phyloP scores from a whole-genome alignment of 257 asterid species.

The Solanum tarijense region DNA sequence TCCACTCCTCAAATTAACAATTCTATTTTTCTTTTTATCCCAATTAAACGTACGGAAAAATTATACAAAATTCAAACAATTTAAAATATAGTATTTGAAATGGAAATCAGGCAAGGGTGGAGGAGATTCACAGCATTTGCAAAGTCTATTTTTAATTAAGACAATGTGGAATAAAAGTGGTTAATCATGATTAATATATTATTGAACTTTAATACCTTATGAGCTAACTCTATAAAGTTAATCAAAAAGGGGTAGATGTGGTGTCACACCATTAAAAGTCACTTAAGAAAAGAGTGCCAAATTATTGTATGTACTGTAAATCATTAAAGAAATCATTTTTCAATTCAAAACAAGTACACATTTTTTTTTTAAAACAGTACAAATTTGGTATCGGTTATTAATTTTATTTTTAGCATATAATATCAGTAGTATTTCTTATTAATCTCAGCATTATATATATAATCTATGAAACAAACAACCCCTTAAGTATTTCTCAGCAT shows the following conservation, averaged over 20 bases:
- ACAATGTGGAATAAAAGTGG: neutral
- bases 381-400: neutral
- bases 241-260: neutral
- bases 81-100: neutral
- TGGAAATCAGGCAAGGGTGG: neutral
- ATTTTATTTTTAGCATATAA: too few species aligned
- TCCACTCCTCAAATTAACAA: neutral
- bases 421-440: neutral
- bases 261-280: neutral
- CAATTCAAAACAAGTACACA: neutral
- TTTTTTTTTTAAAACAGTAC: neutral
- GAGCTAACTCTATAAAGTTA: neutral
- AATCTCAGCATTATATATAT: neutral
- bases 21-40: too few species aligned
- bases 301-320: neutral
- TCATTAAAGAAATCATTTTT: neutral
- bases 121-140: neutral
- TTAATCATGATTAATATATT: neutral
- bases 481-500: neutral
- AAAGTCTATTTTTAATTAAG: neutral
- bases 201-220: neutral
- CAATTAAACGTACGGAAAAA: neutral
- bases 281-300: neutral
- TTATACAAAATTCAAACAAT: neutral
- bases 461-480: neutral